phyloP scores from a whole-genome alignment of 192 early-diverging fungal genomes.

The Kickxella alabastrina region DNA sequence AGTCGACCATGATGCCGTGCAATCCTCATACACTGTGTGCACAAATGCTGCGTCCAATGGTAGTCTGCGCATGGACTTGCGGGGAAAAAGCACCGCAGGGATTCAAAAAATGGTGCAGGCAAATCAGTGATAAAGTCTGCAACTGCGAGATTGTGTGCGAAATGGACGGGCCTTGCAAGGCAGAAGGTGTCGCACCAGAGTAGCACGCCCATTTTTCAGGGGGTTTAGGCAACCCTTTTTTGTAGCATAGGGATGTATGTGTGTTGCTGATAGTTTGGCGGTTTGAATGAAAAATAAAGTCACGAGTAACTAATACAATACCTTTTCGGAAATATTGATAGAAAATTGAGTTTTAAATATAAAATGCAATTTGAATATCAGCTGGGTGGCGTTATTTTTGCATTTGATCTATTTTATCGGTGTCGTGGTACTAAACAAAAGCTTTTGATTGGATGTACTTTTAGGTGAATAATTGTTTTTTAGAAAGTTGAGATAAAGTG shows the following conservation, averaged over 20 bases:
- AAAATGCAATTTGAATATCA: background rate
- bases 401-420: too few relatives aligned
- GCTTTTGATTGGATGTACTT: too few relatives aligned
- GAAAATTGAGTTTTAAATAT: too few relatives aligned
- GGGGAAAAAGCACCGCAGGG: too few relatives aligned
- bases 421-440: too few relatives aligned
- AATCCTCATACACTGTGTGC: conserved; percentile 11
- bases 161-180: conserved; percentile 18
- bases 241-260: too few relatives aligned
- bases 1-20: conserved; percentile 10
- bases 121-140: conserved; percentile 16
- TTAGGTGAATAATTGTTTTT: too few relatives aligned
- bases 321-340: background rate
- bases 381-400: too few relatives aligned
- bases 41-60: conserved; percentile 1
- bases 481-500: too few relatives aligned
- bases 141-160: conserved; percentile 34
- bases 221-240: background rate
- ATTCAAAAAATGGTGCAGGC: too few relatives aligned
- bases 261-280: background rate
- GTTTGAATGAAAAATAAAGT: background rate
- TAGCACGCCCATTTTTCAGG: background rate
- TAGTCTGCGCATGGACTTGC: conserved; percentile 23
- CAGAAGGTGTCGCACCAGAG: too few relatives aligned
- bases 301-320: background rate